Evolutionary conservation across 805 yeast species (phyloP).

Genomic region (Danielia reshetovae): DNA sequence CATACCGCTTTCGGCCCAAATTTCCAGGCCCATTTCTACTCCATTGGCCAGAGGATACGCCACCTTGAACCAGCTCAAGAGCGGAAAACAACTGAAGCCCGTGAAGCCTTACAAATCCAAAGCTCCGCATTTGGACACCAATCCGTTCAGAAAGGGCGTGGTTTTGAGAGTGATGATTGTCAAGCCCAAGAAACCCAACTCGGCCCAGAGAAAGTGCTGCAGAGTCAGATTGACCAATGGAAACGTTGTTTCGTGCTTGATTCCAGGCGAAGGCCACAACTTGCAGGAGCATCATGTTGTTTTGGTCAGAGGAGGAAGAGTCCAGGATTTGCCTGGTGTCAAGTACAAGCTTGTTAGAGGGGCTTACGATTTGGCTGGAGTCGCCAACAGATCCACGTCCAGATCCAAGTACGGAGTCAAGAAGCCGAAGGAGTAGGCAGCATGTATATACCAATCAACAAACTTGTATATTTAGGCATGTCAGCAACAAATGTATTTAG

Average conservation of each 20-base stretch:
- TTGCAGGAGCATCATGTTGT: conserved; percentile 98
- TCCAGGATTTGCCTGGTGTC: conserved; percentile 97
- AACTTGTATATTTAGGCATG: too few relatives aligned
- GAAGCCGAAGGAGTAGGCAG: conserved; percentile 56
- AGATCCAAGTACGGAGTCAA: conserved; percentile 94
- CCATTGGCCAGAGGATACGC: too few relatives aligned
- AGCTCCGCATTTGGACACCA: conserved; percentile 78
- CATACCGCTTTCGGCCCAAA: not conserved
- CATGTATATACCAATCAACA: too few relatives aligned
- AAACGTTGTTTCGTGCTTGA: conserved; percentile 82
- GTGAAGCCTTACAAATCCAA: conserved; percentile 48
- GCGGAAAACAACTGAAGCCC: conserved; percentile 53
- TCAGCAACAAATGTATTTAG: too few relatives aligned
- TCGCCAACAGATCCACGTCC: conserved; percentile 84
- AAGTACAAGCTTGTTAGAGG: conserved; percentile 94
- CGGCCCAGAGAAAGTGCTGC: conserved; percentile 95
- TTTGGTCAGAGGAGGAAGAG: conserved; percentile 95
- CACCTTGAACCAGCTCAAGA: conserved; percentile 72
- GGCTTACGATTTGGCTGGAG: conserved; percentile 88
- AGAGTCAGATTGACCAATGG: conserved; percentile 93
- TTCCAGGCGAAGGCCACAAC: conserved; percentile 98
- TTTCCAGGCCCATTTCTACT: not conserved
- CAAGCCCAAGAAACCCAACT: conserved; percentile 97
- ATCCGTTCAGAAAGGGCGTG: conserved; percentile 91
- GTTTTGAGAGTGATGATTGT: conserved; percentile 89